phyloP scores from a whole-genome alignment of 2,329 filamentous ascomycete genomes.

The Colletotrichum orbiculare region DNA sequence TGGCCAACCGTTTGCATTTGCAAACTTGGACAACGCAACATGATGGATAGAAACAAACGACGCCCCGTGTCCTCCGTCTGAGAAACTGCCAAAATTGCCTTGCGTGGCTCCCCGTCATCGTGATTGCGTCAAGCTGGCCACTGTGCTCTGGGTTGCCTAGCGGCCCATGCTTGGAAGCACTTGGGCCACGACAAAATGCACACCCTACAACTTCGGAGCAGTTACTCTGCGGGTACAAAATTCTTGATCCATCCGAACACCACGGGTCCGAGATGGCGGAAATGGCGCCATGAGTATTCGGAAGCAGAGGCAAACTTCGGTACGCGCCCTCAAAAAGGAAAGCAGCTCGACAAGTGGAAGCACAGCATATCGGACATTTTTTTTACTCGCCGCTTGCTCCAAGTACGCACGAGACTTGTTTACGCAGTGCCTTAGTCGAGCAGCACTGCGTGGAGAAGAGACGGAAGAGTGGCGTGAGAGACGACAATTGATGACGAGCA shows the following conservation, averaged over 20 bases:
- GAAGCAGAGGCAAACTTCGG: slow-evolving; percentile 12
- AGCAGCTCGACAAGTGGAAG: slow-evolving; percentile 2
- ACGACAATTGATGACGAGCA: slow-evolving; percentile 25
- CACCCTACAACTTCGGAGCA: background rate
- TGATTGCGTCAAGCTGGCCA: slow-evolving; percentile 4
- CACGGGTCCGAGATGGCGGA: slow-evolving; percentile 10
- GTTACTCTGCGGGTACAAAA: slow-evolving; percentile 6
- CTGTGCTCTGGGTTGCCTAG: slow-evolving; percentile 3
- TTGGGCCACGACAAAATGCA: background rate
- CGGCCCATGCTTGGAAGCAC: slow-evolving; percentile 19
- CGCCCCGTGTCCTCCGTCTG: slow-evolving; percentile 27
- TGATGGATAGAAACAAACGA: slow-evolving; percentile 20
- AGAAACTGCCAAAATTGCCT: slow-evolving; percentile 21
- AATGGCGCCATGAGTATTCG: slow-evolving; percentile 11
- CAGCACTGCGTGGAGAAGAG: background rate
- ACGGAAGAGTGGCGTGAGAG: background rate
- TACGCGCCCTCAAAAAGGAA: slow-evolving; percentile 17
- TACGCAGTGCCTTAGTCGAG: too few relatives aligned
- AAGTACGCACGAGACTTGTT: too few relatives aligned
- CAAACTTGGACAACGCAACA: slow-evolving; percentile 19
- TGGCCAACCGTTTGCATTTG: slow-evolving; percentile 18
- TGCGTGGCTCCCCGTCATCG: slow-evolving; percentile 26
- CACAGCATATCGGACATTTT: slow-evolving; percentile 2
- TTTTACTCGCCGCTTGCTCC: background rate
- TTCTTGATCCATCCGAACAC: slow-evolving; percentile 11